Evolutionary conservation across 768 basidiomycete genomes (phyloP).

Genomic region (Nidularia sp.): DNA sequence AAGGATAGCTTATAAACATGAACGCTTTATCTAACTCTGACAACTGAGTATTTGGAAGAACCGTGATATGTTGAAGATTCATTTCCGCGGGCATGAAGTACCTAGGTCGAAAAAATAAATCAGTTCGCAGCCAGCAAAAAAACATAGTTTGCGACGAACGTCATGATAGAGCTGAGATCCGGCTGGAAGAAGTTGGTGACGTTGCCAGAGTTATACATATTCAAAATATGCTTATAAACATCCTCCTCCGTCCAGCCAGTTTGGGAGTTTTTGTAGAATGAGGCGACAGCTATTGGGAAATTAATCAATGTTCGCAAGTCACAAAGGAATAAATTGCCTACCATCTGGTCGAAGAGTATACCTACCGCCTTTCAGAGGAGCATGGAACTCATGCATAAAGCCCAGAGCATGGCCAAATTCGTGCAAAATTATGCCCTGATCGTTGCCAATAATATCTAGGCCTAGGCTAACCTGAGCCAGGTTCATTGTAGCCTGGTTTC

Average conservation of each 20-base stretch:
- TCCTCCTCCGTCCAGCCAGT: neutral
- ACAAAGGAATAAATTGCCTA: neutral
- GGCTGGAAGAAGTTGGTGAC: neutral
- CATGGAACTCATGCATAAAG: neutral
- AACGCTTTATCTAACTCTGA: slow-evolving; percentile 3
- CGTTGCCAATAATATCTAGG: neutral
- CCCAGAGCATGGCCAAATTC: slow-evolving; percentile 1
- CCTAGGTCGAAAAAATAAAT: neutral
- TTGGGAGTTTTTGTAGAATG: neutral
- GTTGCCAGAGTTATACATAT: neutral
- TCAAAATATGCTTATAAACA: neutral
- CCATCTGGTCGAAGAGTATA: neutral
- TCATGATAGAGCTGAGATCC: slow-evolving; percentile 2
- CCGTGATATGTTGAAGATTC: neutral
- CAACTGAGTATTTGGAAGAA: neutral
- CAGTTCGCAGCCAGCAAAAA: neutral
- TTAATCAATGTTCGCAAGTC: neutral
- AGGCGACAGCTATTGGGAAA: neutral
- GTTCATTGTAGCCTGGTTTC: neutral
- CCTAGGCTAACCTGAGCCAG: neutral
- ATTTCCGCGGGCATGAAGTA: neutral
- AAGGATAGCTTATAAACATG: neutral
- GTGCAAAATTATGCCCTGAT: neutral
- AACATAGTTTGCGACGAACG: neutral
- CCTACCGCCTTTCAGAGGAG: neutral